Base-by-base conservation (phyloP, 2,329 filamentous ascomycete species). In the Phaeosphaeria sp. region DNA sequence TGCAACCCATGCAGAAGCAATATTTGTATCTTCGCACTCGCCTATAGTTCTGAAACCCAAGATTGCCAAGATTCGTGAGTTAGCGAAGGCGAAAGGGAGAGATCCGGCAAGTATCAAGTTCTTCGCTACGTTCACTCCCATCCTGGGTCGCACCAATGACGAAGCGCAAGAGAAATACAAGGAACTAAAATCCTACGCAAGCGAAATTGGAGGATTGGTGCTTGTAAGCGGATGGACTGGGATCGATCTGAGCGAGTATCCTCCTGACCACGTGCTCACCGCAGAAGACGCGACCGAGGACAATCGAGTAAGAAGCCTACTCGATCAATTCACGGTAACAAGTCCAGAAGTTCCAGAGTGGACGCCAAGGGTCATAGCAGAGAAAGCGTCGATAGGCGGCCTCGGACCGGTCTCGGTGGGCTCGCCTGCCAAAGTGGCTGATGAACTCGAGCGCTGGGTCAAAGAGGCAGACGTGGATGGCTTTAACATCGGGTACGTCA, bases 331-430 rank as follows among this genome's bases (percentile, higher is more conserved):
- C 46, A 76, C 74, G 1, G 69, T 68, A 2, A 75, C 73, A 8
- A 66, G 65, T 52, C 57, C 65, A 48, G 65, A 76, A 54, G 57
- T 70, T 7, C 64, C 73, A 42, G 43, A 64, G 53, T 66, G 73
- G 67, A 71, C 72, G n/a, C 69, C 69, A 9, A 62, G 66, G 21
- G 66, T 72, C 1, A 70, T 75, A 27, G 69, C 69, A 25, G 61
- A 74, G 63, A 71, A 71, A 42, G 67, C 71, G 0, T 66, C 66
- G 0, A 74, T 89, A 94, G 96, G 91, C 96, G 94, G 67, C 25
- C 56, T 69, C 2, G 59, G 69, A 20, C 64, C 65, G 18, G 65
- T 68, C 13, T 50, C 57, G 39, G 56, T 68, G 2, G 65, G 65
- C 2, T 60, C 57, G 21, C 76, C 80, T 0, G 54, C 72, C 24